Percentiles rank a stretch among this genome's conserved stretches.
Evolutionary conservation across 805 yeast genomes (phyloP).

Genomic region (Spathaspora girioi): DNA sequence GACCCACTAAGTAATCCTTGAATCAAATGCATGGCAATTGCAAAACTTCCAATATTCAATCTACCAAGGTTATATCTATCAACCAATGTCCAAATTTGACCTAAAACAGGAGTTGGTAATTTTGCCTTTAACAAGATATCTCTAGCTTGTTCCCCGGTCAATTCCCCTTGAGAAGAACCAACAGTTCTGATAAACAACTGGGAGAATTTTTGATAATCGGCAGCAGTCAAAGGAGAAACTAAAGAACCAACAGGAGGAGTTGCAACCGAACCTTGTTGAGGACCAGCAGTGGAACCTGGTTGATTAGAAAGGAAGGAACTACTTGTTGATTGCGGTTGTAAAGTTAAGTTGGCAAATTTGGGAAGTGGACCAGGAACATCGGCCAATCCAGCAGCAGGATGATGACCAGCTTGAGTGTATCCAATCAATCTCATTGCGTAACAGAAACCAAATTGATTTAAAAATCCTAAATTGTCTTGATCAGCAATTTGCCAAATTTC

Average conservation of each 20-base stretch:
- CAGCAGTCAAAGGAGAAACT: slow-evolving; percentile 51
- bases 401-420: slow-evolving; percentile 72
- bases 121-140: slow-evolving; percentile 87
- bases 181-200: slow-evolving; percentile 68
- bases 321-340: slow-evolving; percentile 28
- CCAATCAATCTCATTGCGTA: slow-evolving; percentile 88
- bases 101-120: slow-evolving; percentile 70
- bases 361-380: slow-evolving; percentile 64
- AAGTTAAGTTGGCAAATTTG: slow-evolving; percentile 42
- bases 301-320: slow-evolving; percentile 40
- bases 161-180: slow-evolving; percentile 49
- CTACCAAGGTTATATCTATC: slow-evolving; percentile 75
- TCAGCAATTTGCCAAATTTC: slow-evolving; percentile 97
- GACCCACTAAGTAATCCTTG: slow-evolving; percentile 72
- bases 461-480: slow-evolving; percentile 77
- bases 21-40: slow-evolving; percentile 92
- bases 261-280: slow-evolving; percentile 10
- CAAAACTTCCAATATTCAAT: slow-evolving; percentile 70
- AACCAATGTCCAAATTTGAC: slow-evolving; percentile 85
- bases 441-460: slow-evolving; percentile 76
- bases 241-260: slow-evolving; percentile 24
- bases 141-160: slow-evolving; percentile 78
- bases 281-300: slow-evolving; percentile 26
- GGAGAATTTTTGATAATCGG: slow-evolving; percentile 62
- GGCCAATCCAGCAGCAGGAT: slow-evolving; percentile 49